Evolutionary conservation across 805 yeast species (phyloP), one percentile per base, ranked within the genome.

Genomic region (Nakazawaea wyomingensis): DNA sequence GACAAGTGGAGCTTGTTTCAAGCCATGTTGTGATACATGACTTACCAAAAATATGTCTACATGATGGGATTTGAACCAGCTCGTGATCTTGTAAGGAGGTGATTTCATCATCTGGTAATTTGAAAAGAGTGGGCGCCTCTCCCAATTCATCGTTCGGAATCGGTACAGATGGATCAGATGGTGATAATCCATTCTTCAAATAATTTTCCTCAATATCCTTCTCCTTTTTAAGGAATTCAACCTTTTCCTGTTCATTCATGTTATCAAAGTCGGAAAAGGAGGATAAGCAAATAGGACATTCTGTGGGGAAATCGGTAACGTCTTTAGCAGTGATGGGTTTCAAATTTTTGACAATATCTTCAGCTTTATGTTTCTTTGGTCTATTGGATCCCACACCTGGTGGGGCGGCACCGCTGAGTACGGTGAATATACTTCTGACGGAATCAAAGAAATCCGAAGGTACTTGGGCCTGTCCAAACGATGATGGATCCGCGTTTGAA

Each of bases 1-100:
- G 98, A 60, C 97, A 89, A 2, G 88, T 74, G 7, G 76, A 70
- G 51, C 82, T 78, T 31, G 72, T 64, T 47, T 69, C 70, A 39
- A 89, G 72, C 98, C 98, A 90, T 50, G 82, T 84, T 37, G 68
- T 72, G 17, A 88, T 68, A 64, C 98, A 90, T 17, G 77, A 72
- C 49, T 78, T 70, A 7, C 98, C 97, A 64, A 90, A 90, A 0
- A 78, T 57, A 55, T 90, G 98, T 4, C 75, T 75, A 56, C 98
- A 90, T 45, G 61, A 64, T 0, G 95, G 91, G 64, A 90, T 65
- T 48, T 74, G 65, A 1, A 84, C 71, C 0, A 96, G 82, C 6
- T 69, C 61, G 57, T 90, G 96, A 44, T 61, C 65, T 11, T 52
- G 54, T 1, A 14, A 10, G 48, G 36, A 5, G 50, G 46, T 24